Percentiles rank a stretch among this genome's conserved stretches.
phyloP scores from a whole-genome alignment of 164 flowering plant species.

The Umbilicus rupestris region DNA sequence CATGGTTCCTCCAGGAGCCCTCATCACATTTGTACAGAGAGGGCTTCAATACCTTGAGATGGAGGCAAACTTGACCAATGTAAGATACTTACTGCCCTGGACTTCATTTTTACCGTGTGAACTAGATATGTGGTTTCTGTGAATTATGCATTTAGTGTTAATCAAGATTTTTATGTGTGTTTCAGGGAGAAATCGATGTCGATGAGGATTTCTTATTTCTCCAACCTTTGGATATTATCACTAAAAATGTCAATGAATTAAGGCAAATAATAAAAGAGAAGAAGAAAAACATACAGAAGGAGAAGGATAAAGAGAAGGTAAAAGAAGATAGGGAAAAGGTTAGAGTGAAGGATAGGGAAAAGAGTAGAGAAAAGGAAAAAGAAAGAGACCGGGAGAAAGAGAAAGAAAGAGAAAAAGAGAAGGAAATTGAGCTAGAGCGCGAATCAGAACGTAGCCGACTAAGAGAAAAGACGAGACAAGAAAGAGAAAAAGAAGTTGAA shows the following conservation, averaged over 20 bases:
- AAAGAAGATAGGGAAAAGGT: slow-evolving; percentile 13
- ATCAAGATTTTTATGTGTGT: slow-evolving; percentile 24
- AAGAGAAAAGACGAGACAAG: slow-evolving; percentile 16
- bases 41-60: slow-evolving; percentile 93
- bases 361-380: slow-evolving; percentile 22
- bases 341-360: slow-evolving; percentile 25
- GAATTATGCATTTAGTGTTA: slow-evolving; percentile 11
- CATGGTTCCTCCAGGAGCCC: slow-evolving; percentile 92
- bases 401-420: slow-evolving; percentile 31
- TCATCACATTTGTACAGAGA: slow-evolving; percentile 80
- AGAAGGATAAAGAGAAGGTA: slow-evolving; percentile 31
- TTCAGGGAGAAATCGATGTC: slow-evolving; percentile 69
- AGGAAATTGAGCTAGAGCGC: slow-evolving; percentile 15
- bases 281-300: slow-evolving; percentile 48
- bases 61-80: slow-evolving; percentile 85
- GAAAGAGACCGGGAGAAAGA: slow-evolving; percentile 23
- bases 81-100: slow-evolving; percentile 25
- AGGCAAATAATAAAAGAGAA: slow-evolving; percentile 65
- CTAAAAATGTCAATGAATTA: slow-evolving; percentile 74
- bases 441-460: background rate
- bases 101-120: background rate
- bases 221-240: slow-evolving; percentile 88
- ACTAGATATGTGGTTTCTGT: background rate
- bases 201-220: slow-evolving; percentile 91
- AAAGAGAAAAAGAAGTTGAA: slow-evolving; percentile 11